Evolutionary conservation across 768 basidiomycete genomes (phyloP).

Genomic region (Lepiota brunneoincarnata): DNA sequence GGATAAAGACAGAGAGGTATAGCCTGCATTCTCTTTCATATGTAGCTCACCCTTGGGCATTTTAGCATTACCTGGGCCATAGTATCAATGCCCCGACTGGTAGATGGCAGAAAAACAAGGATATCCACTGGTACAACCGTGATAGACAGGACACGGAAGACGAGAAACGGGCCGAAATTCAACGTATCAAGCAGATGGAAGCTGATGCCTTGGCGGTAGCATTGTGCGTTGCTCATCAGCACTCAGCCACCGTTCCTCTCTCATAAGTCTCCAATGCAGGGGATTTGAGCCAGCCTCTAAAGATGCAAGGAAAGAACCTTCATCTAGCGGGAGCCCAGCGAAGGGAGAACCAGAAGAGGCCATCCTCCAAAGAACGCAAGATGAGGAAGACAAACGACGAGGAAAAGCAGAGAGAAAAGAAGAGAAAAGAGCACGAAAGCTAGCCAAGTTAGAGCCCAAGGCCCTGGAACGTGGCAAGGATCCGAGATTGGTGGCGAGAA

Average conservation of each 20-base stretch:
- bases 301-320: slow-evolving; percentile 21
- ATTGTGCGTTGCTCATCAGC: slow-evolving; percentile 40
- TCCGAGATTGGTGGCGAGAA: slow-evolving; percentile 13
- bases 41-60: slow-evolving; percentile 7
- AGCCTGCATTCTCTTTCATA: background rate
- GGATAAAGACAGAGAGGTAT: slow-evolving; percentile 90
- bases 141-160: slow-evolving; percentile 43
- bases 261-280: slow-evolving; percentile 30
- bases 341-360: slow-evolving; percentile 23
- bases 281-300: slow-evolving; percentile 67
- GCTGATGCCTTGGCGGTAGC: slow-evolving; percentile 84
- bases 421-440: slow-evolving; percentile 56
- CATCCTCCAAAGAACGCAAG: slow-evolving; percentile 19
- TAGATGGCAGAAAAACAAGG: slow-evolving; percentile 97
- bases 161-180: slow-evolving; percentile 70
- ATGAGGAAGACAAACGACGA: slow-evolving; percentile 45
- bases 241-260: background rate
- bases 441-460: slow-evolving; percentile 19
- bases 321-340: slow-evolving; percentile 18
- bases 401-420: slow-evolving; percentile 57
- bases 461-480: slow-evolving; percentile 15
- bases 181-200: slow-evolving; percentile 81
- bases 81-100: slow-evolving; percentile 94
- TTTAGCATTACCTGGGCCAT: slow-evolving; percentile 91
- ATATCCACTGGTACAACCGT: slow-evolving; percentile 92